Percentiles rank a stretch among this genome's conserved stretches.
Conservation (phyloP, 306 rosid genomes). For the Cicer yamashitae region DNA sequence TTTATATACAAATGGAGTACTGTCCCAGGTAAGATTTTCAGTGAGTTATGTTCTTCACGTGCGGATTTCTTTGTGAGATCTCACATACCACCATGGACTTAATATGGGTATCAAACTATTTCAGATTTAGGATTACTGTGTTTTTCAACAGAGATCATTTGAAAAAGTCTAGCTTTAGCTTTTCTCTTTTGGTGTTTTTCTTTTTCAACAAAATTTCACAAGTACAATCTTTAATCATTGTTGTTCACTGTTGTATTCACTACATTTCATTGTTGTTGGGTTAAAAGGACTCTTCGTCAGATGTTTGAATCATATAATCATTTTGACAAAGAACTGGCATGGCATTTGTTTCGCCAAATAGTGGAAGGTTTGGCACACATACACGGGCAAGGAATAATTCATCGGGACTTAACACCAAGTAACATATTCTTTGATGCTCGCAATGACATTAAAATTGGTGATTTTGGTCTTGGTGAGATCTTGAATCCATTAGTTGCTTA, state of each 20-base stretch:
- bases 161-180: constrained; percentile 24
- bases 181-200: background rate
- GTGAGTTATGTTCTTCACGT: constrained; percentile 32
- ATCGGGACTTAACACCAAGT: constrained; percentile 92
- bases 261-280: constrained; percentile 38
- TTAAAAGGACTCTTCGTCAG: constrained; percentile 85
- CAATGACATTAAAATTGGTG: constrained; percentile 94
- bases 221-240: constrained; percentile 21
- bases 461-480: constrained; percentile 95
- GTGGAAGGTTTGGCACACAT: constrained; percentile 98
- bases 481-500: constrained; percentile 35
- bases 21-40: constrained; percentile 76
- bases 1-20: constrained; percentile 98
- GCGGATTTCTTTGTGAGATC: constrained; percentile 30
- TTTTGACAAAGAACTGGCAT: constrained; percentile 80
- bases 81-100: constrained; percentile 2
- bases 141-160: constrained; percentile 1
- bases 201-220: constrained; percentile 8
- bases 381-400: constrained; percentile 97
- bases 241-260: constrained; percentile 34
- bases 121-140: background rate
- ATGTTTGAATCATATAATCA: constrained; percentile 73
- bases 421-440: constrained; percentile 99
- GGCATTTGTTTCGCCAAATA: constrained; percentile 95
- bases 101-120: constrained; percentile 29